phyloP scores from a whole-genome alignment of 2,329 filamentous ascomycete genomes.

The Simplicillium aogashimaense region DNA sequence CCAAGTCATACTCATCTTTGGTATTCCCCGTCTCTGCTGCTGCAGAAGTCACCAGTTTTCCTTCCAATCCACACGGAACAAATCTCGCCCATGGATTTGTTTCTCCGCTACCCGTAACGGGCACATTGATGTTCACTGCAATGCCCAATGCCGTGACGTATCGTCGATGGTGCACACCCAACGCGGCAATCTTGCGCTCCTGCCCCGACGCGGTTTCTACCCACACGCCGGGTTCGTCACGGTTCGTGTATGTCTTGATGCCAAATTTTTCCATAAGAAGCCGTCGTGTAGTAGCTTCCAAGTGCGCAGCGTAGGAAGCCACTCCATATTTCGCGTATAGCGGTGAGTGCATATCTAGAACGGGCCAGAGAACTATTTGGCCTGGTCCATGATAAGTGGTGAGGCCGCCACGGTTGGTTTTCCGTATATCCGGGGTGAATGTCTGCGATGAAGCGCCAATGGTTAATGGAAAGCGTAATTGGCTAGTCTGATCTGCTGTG shows the following conservation, averaged over 20 bases:
- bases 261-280: slow-evolving; percentile 47
- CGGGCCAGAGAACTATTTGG: slow-evolving; percentile 85
- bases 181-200: slow-evolving; percentile 71
- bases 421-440: slow-evolving; percentile 23
- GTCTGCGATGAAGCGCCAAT: slow-evolving; percentile 15
- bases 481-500: slow-evolving; percentile 29
- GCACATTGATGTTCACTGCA: slow-evolving; percentile 65
- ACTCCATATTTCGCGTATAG: slow-evolving; percentile 53
- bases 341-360: slow-evolving; percentile 64
- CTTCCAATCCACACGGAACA: slow-evolving; percentile 80
- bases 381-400: slow-evolving; percentile 94
- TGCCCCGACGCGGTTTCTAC: slow-evolving; percentile 25
- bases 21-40: slow-evolving; percentile 35
- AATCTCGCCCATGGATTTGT: slow-evolving; percentile 57
- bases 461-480: slow-evolving; percentile 30
- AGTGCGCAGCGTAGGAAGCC: slow-evolving; percentile 63
- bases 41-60: slow-evolving; percentile 70
- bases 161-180: slow-evolving; percentile 83
- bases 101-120: slow-evolving; percentile 28
- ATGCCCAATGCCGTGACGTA: slow-evolving; percentile 79
- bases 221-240: slow-evolving; percentile 86
- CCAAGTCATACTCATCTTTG: slow-evolving; percentile 15
- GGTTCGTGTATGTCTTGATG: slow-evolving; percentile 45
- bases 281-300: slow-evolving; percentile 68
- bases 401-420: slow-evolving; percentile 75